Conservation (phyloP, 345 rosid species). For the Syzygium grande region DNA sequence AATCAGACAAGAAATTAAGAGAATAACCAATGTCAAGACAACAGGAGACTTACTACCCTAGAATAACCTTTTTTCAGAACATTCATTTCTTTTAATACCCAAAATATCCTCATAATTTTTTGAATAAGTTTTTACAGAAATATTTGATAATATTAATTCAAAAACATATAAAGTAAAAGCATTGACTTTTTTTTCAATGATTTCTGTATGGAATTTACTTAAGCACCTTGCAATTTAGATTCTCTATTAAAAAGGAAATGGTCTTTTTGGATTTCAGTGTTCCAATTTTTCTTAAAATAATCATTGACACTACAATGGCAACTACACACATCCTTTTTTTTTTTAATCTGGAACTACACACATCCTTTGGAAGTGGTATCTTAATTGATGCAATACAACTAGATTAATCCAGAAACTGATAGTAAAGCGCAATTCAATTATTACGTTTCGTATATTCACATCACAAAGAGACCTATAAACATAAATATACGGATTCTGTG, state of each 20-base stretch:
- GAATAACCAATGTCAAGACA: neutral
- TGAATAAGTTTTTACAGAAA: neutral
- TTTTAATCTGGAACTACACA: neutral
- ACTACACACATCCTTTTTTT: neutral
- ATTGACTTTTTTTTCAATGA: neutral
- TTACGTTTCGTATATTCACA: neutral
- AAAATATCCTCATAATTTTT: neutral
- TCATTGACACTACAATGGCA: neutral
- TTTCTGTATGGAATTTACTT: neutral
- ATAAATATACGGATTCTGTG: neutral
- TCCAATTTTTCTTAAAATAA: neutral
- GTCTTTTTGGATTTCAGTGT: neutral
- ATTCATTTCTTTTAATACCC: neutral
- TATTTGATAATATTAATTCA: neutral
- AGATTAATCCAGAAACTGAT: neutral
- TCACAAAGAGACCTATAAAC: neutral
- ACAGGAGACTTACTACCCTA: neutral
- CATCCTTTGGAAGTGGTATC: neutral
- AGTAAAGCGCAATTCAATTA: neutral
- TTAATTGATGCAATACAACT: neutral
- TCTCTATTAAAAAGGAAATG: neutral
- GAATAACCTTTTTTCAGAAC: neutral
- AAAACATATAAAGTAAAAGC: neutral
- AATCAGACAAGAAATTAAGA: conserved; percentile 3
- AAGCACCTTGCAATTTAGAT: neutral